These are phyloP conservation scores for Tremellales sp. DNA, from an alignment of 1,284 basidiomycete genomes.

Conservation along the genomic window DNA sequence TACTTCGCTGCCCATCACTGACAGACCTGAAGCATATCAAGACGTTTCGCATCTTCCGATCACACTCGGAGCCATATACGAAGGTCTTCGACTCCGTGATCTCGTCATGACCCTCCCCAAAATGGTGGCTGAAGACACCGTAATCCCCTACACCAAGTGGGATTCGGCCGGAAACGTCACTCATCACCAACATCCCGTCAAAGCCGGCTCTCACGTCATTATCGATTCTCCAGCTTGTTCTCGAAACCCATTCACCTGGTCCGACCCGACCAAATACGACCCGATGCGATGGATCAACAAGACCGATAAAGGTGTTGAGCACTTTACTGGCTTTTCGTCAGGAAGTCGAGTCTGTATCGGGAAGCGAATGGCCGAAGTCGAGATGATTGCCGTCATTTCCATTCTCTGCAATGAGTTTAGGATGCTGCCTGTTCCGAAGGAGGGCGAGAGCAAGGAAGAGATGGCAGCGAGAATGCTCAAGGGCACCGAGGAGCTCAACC, in stretches of 20 bases:
- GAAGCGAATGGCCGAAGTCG: slow-evolving; percentile 50
- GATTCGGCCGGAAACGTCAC: slow-evolving; percentile 11
- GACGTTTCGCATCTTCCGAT: slow-evolving; percentile 52
- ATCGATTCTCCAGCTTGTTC: slow-evolving; percentile 19
- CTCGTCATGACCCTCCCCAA: slow-evolving; percentile 55
- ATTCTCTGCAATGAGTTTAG: slow-evolving; percentile 54
- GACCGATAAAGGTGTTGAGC: slow-evolving; percentile 19
- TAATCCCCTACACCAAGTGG: slow-evolving; percentile 28
- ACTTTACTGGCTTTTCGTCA: slow-evolving; percentile 54
- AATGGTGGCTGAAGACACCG: slow-evolving; percentile 33
- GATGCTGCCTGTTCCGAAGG: slow-evolving; percentile 44
- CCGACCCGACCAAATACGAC: slow-evolving; percentile 54
- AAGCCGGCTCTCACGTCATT: slow-evolving; percentile 20
- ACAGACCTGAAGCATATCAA: slow-evolving; percentile 47
- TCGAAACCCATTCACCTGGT: slow-evolving; percentile 55
- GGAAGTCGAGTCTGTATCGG: slow-evolving; percentile 57
- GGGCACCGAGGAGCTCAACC: slow-evolving; percentile 17
- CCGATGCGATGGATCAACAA: slow-evolving; percentile 53
- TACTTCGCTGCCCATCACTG: not conserved
- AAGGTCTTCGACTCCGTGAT: slow-evolving; percentile 60
- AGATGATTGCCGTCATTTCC: slow-evolving; percentile 54
- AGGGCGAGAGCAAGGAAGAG: slow-evolving; percentile 47
- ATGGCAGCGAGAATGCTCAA: slow-evolving; percentile 40
- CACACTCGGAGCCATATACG: slow-evolving; percentile 55
- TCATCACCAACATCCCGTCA: slow-evolving; percentile 12